Base-by-base conservation (phyloP, 306 rosid genomes). In the Nissolia schottii region DNA sequence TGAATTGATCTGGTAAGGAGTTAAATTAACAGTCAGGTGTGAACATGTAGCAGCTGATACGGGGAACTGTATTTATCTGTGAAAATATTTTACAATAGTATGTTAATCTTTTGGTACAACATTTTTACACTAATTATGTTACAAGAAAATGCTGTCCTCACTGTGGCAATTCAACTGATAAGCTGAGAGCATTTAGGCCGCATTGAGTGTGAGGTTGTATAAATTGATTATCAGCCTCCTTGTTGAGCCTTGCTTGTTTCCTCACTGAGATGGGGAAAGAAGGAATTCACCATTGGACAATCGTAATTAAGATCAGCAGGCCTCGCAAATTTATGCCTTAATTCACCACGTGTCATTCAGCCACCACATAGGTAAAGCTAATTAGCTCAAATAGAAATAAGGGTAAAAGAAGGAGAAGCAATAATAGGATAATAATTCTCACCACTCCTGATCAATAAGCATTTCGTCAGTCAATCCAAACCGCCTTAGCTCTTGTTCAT, bases 301-400 rank as follows among this genome's bases (percentile, higher is more conserved):
- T 87, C 96, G 13, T 87, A 93, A 84, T 90, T 93, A 69, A 90
- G 85, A 81, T 93, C 93, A 34, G 96, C 96, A 9, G 96, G 95
- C 53, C 43, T 85, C 50, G 97, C 97, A 56, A 45, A 38, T 64
- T 84, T 93, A 65, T 93, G 97, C 97, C 98, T 88, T n/a, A n/a
- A n/a, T n/a, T 49, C 62, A 77, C n/a, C 9, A 23, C 18, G n/a
- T 9, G 6, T 56, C n/a, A n/a, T 55, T 57, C 13, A 76, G 43
- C 43, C 49, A 73, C 2, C 50, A 18, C 9, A 27, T 2, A 16
- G 0, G 15, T 3, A 25, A 4, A 57, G 4, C 5, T 34, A 34
- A 6, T 6, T 6, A 63, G n/a, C 10, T 38, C 49, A 64, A 12
- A 4, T 3, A 23, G 55, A 15, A 5, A 28, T 12, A 9, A 24